Base-by-base conservation (phyloP, 2,329 filamentous ascomycete genomes). In the Fusarium pininemorale region DNA sequence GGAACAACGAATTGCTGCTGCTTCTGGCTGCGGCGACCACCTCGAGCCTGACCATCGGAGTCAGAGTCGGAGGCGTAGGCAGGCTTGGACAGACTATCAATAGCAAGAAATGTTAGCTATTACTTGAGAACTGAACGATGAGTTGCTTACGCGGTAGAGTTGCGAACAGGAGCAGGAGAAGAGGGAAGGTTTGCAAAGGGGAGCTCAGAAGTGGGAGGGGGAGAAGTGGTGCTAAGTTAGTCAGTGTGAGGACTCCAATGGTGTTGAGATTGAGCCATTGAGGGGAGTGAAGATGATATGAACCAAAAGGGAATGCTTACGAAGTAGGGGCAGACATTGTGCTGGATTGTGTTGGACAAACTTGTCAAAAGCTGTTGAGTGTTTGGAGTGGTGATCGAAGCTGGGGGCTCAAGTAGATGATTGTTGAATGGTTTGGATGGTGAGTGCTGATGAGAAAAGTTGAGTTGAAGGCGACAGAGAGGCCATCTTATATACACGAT, bases 21-120 rank as follows among this genome's bases (percentile, higher is more conserved):
- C 72, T 75, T 78, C 70, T 63, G 71, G 70, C 62, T 61, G 44
- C 77, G 76, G 70, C 78, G 78, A 30, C 78, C 78, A 37, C 78
- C 78, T 51, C 77, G 78, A 69, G 78, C 78, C 73, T 79, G 78
- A 42, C 78, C 78, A 35, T 79, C 78, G 11, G 78, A 79, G 66
- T 79, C 78, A 45, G 77, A 80, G 69, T 80, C 79, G 65, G 73
- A 75, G 59, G 76, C 76, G 73, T 79, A 79, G 70, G 77, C 75
- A 64, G 75, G 72, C 78, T 80, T 80, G 55, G 78, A 74, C 56
- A 79, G 70, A 53, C 74, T 78, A 63, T 51, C 39, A 37, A 44
- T 54, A 38, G 4, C n/a, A 57, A 26, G 16, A 39, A 20, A 42
- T 44, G 56, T 77, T 63, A 78, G 76, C 56, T 18, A 56, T 57